These are phyloP conservation scores for Dendrobium huoshanense DNA, from an alignment of 106 monocot genomes.

Conservation along the genomic window DNA sequence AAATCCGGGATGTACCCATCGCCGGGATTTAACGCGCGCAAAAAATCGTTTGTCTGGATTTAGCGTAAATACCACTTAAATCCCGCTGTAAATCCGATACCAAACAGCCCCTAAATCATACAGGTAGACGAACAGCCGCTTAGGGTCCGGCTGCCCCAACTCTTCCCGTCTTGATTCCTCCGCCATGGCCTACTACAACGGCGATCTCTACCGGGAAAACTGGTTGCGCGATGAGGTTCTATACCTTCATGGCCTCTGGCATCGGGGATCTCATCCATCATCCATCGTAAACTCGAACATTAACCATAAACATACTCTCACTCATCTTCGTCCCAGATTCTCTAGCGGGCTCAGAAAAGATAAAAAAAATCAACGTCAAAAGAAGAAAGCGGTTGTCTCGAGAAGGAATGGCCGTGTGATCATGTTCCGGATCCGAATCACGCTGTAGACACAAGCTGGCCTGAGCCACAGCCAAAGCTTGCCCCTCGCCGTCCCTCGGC, in stretches of 20 bases:
- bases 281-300: neutral
- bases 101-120: too few species aligned
- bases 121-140: neutral
- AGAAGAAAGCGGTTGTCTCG: neutral
- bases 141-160: neutral
- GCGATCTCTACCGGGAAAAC: neutral
- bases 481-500: conserved; percentile 4
- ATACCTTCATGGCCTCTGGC: conserved; percentile 19
- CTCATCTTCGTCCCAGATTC: neutral
- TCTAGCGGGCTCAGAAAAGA: conserved; percentile 6
- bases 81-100: too few species aligned
- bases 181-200: neutral
- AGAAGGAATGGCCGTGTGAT: conserved; percentile 30
- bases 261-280: neutral
- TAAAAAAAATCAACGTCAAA: neutral
- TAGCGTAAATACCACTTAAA: too few species aligned
- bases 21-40: too few species aligned
- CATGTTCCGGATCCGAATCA: conserved; percentile 4
- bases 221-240: neutral
- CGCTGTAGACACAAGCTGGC: conserved; percentile 5
- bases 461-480: neutral
- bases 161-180: neutral
- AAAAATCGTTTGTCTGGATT: too few species aligned
- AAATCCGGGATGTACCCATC: too few species aligned
- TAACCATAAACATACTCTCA: neutral